Base-by-base conservation (phyloP, 1,139 yeast species). In the Hanseniaspora uvarum region DNA sequence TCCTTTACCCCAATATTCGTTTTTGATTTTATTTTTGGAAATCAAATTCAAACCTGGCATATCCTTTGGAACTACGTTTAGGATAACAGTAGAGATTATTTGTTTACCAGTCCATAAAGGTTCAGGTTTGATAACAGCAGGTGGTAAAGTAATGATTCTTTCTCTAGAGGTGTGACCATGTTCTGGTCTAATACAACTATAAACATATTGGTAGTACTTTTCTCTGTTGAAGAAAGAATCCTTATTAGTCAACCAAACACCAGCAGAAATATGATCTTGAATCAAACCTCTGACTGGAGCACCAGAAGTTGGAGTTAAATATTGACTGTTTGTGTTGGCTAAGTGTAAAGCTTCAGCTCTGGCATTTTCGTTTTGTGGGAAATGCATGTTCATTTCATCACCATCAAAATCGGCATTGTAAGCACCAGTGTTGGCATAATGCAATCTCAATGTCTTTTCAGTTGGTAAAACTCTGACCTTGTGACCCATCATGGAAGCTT, bases 401-500 rank as follows among this genome's bases (percentile, higher is more conserved):
- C 99, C 99, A 73, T 94, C 99, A 65, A 94, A 94, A 78, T 94
- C 99, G 43, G 98, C 98, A 70, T 92, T 94, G 71, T 88, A 88
- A 53, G 98, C 96, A 73, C 97, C 97, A 48, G 98, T 94, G 69
- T 94, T 94, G 62, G 99, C 98, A 70, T 94, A 94, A 70, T 94
- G 99, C 69, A 94, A 76, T 68, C 99, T 80, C 62, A 94, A 75
- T 4, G 98, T 94, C 74, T 94, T 94, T 67, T 94, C 98, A 58
- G 95, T 95, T 3, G 97, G 98, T 63, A 94, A 76, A 39, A 94
- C 97, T 64, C 96, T 80, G 46, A 92, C 98, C 67, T 84, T 86
- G 72, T 94, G 99, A 62, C 98, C 98, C 99, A 94, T 94, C 96
- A 94, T 94, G 30, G 98, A 94, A 53, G 98, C 98, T 72, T 94